Evolutionary conservation across 306 rosid genomes (phyloP), one percentile per base, ranked within the genome.

Genomic region (Oxytropis ochrocephala): DNA sequence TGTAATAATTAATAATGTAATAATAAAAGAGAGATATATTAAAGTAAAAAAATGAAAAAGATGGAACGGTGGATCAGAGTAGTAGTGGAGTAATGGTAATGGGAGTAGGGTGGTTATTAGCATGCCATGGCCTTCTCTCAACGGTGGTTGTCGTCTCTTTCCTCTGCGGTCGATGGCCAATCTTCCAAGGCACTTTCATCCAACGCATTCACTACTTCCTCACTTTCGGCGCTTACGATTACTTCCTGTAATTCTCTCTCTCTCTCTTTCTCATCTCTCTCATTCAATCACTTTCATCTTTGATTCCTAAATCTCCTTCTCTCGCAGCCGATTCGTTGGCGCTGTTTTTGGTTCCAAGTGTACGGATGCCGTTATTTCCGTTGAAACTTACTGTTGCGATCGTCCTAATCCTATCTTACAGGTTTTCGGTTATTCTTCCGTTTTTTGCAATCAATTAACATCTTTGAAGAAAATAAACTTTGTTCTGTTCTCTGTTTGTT

Each of bases 161-260:
- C 81, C 96, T 94, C 39, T 94, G 99, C 57, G 99, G 99, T 42
- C 90, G 89, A 10, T 94, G 99, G 99, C 90, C 97, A 60, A 94
- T 94, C 87, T 88, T 94, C 52, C 74, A 88, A 12, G 91, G 91
- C 80, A 94, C 99, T 49, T 87, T 88, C 77, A 81, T 94, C 60
- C 83, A 83, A 69, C 92, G 97, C 74, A 70, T 94, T 57, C 84
- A 91, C 78, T 11, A 38, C 36, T 94, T 88, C 68, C 74, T 94
- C 69, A 85, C 89, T 79, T 94, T 33, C 83, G 99, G 92, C 60
- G 89, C 90, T 66, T 88, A 85, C 86, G 88, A 91, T 78, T 91
- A 90, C 83, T 84, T 94, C 52, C 77, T 85, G 98, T 94, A 43
- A 12, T 5, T 53, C 7, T 13, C 17, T 49, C 6, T 17, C 35